Evolutionary conservation across 495 filamentous ascomycete genomes (phyloP).

Genomic region (Staphylotrichum longicolle): DNA sequence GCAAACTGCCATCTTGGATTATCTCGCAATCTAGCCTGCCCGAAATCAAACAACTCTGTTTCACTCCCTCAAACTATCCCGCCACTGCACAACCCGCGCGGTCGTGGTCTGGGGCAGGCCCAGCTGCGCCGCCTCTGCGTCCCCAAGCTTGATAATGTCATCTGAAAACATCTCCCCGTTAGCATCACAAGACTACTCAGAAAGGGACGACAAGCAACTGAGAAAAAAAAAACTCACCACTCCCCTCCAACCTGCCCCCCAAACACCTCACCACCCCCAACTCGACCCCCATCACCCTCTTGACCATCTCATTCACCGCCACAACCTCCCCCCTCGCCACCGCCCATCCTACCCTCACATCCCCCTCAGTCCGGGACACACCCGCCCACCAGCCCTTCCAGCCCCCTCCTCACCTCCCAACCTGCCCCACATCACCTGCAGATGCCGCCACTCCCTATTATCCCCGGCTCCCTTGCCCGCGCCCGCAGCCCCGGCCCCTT

Average conservation of each 20-base stretch:
- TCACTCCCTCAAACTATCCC: slow-evolving; percentile 4
- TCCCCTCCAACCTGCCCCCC: slow-evolving; percentile 4
- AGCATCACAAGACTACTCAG: background rate
- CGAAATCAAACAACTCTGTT: background rate
- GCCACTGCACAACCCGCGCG: slow-evolving; percentile 21
- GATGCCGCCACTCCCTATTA: background rate
- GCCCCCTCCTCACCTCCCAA: slow-evolving; percentile 5
- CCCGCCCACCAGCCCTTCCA: slow-evolving; percentile 13
- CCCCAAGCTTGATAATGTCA: slow-evolving; percentile 9
- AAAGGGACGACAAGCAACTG: too few relatives aligned
- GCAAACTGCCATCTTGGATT: background rate
- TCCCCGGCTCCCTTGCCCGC: background rate
- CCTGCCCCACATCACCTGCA: slow-evolving; percentile 16
- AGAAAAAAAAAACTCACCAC: slow-evolving; percentile 1
- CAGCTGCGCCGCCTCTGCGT: slow-evolving; percentile 9
- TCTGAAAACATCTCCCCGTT: background rate
- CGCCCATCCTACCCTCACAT: slow-evolving; percentile 12
- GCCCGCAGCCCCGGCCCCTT: background rate
- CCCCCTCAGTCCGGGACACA: slow-evolving; percentile 14
- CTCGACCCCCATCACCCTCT: slow-evolving; percentile 4
- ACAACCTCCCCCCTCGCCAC: background rate
- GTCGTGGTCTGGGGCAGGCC: slow-evolving; percentile 15
- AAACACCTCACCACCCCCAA: slow-evolving; percentile 13
- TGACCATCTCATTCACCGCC: slow-evolving; percentile 12
- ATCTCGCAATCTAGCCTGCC: background rate